These are phyloP conservation scores for Vanrija sp. DNA, from an alignment of 1,284 basidiomycete species.

Conservation along the genomic window DNA sequence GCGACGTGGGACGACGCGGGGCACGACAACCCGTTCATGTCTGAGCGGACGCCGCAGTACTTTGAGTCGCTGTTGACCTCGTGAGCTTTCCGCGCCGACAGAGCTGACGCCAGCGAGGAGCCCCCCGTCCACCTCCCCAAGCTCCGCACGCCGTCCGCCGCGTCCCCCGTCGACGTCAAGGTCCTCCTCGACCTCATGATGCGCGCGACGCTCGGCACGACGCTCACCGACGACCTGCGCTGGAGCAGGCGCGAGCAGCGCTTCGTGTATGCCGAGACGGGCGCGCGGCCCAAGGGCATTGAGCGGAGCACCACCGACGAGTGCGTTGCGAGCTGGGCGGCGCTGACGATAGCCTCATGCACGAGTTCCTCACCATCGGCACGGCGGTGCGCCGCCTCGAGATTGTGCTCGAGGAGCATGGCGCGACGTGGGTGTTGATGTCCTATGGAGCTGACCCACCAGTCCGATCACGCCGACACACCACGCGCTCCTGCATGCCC, in stretches of 20 bases:
- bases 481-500: constrained; percentile 39
- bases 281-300: constrained; percentile 18
- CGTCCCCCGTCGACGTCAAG: constrained; percentile 13
- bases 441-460: background rate
- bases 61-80: constrained; percentile 31
- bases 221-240: constrained; percentile 21
- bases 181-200: constrained; percentile 28
- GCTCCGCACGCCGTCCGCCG: constrained; percentile 5
- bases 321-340: constrained; percentile 11
- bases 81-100: constrained; percentile 18
- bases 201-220: constrained; percentile 33
- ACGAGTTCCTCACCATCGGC: constrained; percentile 22
- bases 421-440: constrained; percentile 20
- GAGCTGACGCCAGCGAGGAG: constrained; percentile 13
- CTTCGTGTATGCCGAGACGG: constrained; percentile 24
- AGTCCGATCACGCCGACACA: constrained; percentile 43
- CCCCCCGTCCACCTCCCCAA: constrained; percentile 18
- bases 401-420: constrained; percentile 32
- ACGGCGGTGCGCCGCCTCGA: constrained; percentile 37
- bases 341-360: constrained; percentile 9
- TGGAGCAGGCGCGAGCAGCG: constrained; percentile 26
- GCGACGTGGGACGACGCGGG: constrained; percentile 27
- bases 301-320: constrained; percentile 18
- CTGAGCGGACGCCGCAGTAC: constrained; percentile 16
- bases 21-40: constrained; percentile 15